These are phyloP conservation scores for Nepenthes gracilis DNA, from an alignment of 148 eudicot species.

Conservation along the genomic window DNA sequence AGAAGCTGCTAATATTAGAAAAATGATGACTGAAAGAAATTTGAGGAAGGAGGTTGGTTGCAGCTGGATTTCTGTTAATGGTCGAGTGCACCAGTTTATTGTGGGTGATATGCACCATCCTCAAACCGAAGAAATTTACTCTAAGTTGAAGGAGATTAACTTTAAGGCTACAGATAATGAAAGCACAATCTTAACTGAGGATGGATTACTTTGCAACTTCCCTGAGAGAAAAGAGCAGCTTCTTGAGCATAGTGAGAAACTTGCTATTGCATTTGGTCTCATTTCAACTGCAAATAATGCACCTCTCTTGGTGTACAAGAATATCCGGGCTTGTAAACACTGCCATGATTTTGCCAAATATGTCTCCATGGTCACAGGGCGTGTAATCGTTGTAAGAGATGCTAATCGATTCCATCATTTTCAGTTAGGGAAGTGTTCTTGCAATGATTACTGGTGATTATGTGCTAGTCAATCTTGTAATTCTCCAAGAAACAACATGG, in stretches of 20 bases:
- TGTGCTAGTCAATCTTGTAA: no score
- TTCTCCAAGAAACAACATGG: no score
- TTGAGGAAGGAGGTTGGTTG: constrained; percentile 17
- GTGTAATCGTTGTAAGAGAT: constrained; percentile 26
- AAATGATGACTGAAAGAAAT: constrained; percentile 15
- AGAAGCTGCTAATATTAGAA: constrained; percentile 16
- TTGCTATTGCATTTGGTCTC: constrained; percentile 31
- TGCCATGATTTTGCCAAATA: constrained; percentile 29
- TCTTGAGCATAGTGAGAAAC: constrained; percentile 26
- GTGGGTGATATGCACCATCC: constrained; percentile 26
- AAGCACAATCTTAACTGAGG: constrained; percentile 11
- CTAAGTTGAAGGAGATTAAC: constrained; percentile 14
- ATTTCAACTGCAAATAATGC: constrained; percentile 10
- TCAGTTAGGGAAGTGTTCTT: constrained; percentile 25
- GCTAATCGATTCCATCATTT: constrained; percentile 30
- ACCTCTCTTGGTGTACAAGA: constrained; percentile 23
- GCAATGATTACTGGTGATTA: constrained; percentile 28
- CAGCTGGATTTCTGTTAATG: constrained; percentile 20
- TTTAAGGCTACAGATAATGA: background rate
- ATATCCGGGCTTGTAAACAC: constrained; percentile 25
- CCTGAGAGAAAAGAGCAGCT: constrained; percentile 19
- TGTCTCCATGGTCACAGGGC: constrained; percentile 17
- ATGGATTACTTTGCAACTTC: constrained; percentile 5
- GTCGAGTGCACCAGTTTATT: constrained; percentile 13
- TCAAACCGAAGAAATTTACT: constrained; percentile 18